Conservation (phyloP, 108 stramenopile species). For the Nitzschia putrida region DNA sequence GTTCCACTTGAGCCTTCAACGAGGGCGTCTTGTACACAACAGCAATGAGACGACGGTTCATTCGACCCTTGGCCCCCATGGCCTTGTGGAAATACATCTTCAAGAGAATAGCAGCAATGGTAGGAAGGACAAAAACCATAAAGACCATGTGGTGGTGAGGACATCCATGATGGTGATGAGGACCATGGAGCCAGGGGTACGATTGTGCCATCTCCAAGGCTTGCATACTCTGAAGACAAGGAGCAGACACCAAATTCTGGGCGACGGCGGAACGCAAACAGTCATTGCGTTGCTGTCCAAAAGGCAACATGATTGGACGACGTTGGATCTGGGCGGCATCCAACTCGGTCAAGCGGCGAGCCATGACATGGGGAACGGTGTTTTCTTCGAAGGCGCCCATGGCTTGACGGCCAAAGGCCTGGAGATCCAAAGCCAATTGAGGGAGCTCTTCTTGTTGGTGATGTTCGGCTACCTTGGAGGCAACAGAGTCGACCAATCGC, state of each 20-base stretch:
- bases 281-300: slow-evolving; percentile 26
- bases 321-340: slow-evolving; percentile 20
- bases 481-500: slow-evolving; percentile 14
- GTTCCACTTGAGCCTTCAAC: slow-evolving; percentile 32
- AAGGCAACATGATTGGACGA: slow-evolving; percentile 15
- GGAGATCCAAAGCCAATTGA: slow-evolving; percentile 21
- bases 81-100: too few species aligned
- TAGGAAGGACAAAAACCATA: too few species aligned
- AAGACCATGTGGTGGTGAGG: too few species aligned
- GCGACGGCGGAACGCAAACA: slow-evolving; percentile 35
- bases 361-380: slow-evolving; percentile 22
- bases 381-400: slow-evolving; percentile 4
- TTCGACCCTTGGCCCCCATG: neutral
- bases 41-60: slow-evolving; percentile 20
- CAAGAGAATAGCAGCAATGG: too few species aligned
- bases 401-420: slow-evolving; percentile 14
- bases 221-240: slow-evolving; percentile 26
- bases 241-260: slow-evolving; percentile 8
- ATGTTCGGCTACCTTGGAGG: slow-evolving; percentile 14
- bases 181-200: too few species aligned
- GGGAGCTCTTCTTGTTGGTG: slow-evolving; percentile 27
- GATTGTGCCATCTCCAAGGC: slow-evolving; percentile 9
- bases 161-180: too few species aligned
- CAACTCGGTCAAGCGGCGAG: slow-evolving; percentile 50
- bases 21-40: slow-evolving; percentile 34